phyloP scores from a whole-genome alignment of 306 rosid species.

The Trichosanthes cucumerina region DNA sequence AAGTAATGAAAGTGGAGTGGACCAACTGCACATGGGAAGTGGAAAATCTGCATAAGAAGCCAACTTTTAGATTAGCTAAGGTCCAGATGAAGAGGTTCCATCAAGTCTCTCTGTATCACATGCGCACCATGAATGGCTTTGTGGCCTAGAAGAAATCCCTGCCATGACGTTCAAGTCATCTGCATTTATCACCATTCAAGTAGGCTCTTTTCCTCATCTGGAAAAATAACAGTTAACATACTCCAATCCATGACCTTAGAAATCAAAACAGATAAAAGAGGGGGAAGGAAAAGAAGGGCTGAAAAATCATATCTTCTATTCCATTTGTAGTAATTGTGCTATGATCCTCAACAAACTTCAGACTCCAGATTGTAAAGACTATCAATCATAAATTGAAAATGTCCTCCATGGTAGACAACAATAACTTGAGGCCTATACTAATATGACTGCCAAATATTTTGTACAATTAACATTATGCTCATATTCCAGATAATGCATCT shows the following conservation, averaged over 20 bases:
- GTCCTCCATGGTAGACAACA: background rate
- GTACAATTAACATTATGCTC: constrained; percentile 3
- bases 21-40: constrained; percentile 61
- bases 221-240: background rate
- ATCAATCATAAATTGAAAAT: constrained; percentile 5
- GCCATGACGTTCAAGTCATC: background rate
- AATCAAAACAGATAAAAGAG: background rate
- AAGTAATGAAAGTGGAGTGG: constrained; percentile 27
- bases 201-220: background rate
- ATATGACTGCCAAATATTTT: constrained; percentile 7
- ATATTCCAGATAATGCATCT: constrained; percentile 3
- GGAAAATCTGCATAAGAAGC: constrained; percentile 14
- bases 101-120: constrained; percentile 20
- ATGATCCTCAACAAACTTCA: constrained; percentile 6
- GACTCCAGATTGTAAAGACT: background rate
- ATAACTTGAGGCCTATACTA: constrained; percentile 12
- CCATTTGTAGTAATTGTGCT: constrained; percentile 4
- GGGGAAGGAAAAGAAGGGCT: background rate
- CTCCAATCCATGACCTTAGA: background rate
- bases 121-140: constrained; percentile 25
- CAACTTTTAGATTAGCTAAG: constrained; percentile 53
- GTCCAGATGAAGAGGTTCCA: constrained; percentile 3
- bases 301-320: constrained; percentile 4
- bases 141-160: constrained; percentile 32
- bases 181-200: background rate